Conservation (phyloP, 192 early-diverging fungal genomes). For the Allomyces macrogynus region DNA sequence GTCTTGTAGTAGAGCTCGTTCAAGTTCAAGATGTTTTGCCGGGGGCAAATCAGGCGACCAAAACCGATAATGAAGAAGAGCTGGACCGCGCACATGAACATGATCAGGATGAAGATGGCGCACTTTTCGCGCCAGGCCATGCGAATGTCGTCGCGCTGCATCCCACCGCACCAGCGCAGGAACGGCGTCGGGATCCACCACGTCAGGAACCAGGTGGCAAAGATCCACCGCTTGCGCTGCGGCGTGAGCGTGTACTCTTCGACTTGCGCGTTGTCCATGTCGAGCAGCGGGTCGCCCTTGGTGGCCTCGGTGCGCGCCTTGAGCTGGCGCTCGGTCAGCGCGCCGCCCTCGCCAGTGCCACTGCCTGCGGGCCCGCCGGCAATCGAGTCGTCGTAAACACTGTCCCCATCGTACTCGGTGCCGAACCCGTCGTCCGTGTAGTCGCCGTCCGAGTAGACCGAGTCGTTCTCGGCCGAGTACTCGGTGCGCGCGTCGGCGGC, state of each 20-base stretch:
- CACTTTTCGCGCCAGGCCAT: conserved; percentile 97
- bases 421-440: not conserved
- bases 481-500: not conserved
- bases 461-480: not conserved
- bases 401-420: not conserved
- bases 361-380: not conserved
- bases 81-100: conserved; percentile 53
- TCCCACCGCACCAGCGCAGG: conserved; percentile 48
- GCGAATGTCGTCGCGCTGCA: conserved; percentile 59
- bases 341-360: not conserved
- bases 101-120: conserved; percentile 68
- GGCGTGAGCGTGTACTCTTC: conserved; percentile 25
- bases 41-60: conserved; percentile 51
- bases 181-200: conserved; percentile 63
- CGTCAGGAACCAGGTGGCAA: conserved; percentile 53
- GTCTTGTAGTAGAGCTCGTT: not conserved
- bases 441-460: not conserved
- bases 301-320: not conserved
- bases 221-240: conserved; percentile 61
- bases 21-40: conserved; percentile 35
- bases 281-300: not conserved
- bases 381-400: not conserved
- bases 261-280: not conserved
- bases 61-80: conserved; percentile 73
- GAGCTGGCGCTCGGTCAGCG: not conserved